Base-by-base conservation (phyloP, 371 early-diverging fungal species). In the Lichtheimia hyalospora region DNA sequence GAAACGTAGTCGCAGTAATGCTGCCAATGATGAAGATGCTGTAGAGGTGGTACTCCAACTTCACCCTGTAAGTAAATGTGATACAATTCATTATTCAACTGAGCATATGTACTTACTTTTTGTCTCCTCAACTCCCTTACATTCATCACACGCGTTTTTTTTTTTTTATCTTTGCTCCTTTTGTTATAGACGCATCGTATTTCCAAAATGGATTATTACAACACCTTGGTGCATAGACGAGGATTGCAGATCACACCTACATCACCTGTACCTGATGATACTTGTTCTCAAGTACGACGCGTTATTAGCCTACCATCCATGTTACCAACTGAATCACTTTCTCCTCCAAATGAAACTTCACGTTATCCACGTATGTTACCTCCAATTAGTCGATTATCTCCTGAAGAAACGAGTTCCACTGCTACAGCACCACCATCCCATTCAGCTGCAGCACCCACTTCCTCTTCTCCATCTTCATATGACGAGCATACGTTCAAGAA, bases 21-120 rank as follows among this genome's bases (percentile, higher is more conserved):
- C 34, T 8, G n/a, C 46, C 18, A n/a, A 18, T 21, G 42, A 44
- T 40, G 55, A 57, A 28, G 34, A 61, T 48, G 60, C 64, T 8
- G 53, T 73, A 25, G 72, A 69, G 24, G 46, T 71, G 5, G 43
- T 51, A 43, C 60, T 75, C 27, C 70, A 79, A 49, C 50, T 79
- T 54, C 79, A 79, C 52, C 79, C 79, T 25, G 79, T 79, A 66
- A 52, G 69, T 63, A 49, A 46, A 21, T 34, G 34, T 34, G 34
- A 34, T 46, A 20, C 28, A 14, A 44, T 44, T 44, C 46, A 16
- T 53, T 53, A 39, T 18, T 8, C 15, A 53, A 53, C 53, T 21
- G 12, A 53, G 16, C 27, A 16, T 34, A 34, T 34, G 40, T 40
- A 28, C 53, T n/a, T 13, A 46, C 15, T 5, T 46, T 46, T 12